Base-by-base conservation (phyloP, 495 filamentous ascomycete species). In the Aspergillus cavernicola region DNA sequence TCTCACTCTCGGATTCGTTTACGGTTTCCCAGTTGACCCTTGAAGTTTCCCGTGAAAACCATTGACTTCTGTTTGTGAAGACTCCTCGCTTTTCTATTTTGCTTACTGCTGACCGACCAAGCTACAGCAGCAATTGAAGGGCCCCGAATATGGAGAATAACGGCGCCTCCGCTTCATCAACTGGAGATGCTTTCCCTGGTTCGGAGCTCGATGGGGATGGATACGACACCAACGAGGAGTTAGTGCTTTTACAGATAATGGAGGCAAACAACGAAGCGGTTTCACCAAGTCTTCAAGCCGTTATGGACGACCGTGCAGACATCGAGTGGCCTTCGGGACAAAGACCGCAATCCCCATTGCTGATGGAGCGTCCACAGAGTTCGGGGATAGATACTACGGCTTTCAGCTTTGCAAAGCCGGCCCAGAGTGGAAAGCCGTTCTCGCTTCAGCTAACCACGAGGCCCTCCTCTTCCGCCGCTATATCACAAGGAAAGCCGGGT, bases 371-470 rank as follows among this genome's bases (percentile, higher is more conserved):
- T 7, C 69, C 64, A 5, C 42, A 56, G 15, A 69, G 59, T 20
- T 66, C 63, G 11, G 61, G 54, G 0, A 59, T 69, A n/a, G 68
- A 74, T 46, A 31, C 61, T n/a, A n/a, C 58, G 12, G 56, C 52
- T 1, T 74, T 74, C 40, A 69, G 60, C 4, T 74, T 73, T 45
- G 50, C 62, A 19, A 73, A 62, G 40, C 69, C 69, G 15, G 47
- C 50, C n/a, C 60, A 49, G 15, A 51, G 58, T 43, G 59, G 45
- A 15, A 66, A 64, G 19, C 42, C 40, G 1, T 68, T 68, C 24
- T 60, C 63, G 0, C 58, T 70, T 15, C 60, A 55, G 26, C 23
- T 41, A 3, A 32, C 55, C 4, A 18, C 50, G 22, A 65, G 53
- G 31, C 32, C 24, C 16, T n/a, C n/a, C n/a, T 11, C 38, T n/a